These are phyloP conservation scores for Buxus sempervirens DNA, from an alignment of 164 flowering plant species.

Conservation along the genomic window DNA sequence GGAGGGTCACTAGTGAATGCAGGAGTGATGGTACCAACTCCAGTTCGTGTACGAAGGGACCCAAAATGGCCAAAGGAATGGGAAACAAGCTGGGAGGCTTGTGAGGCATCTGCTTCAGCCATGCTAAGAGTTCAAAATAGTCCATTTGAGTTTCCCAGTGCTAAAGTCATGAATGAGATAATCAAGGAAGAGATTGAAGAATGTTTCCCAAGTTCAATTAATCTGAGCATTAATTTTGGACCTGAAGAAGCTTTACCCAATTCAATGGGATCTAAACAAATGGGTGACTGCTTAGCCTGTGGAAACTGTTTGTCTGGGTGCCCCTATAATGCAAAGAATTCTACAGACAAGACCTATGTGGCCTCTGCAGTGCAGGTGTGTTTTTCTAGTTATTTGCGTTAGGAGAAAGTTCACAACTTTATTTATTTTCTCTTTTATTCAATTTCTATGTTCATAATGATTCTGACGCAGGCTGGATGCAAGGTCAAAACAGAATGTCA, in stretches of 20 bases:
- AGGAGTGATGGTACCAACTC: conserved; percentile 54
- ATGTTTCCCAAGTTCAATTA: conserved; percentile 20
- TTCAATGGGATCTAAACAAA: conserved; percentile 15
- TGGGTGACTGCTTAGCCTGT: conserved; percentile 50
- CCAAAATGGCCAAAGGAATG: conserved; percentile 65
- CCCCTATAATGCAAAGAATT: conserved; percentile 59
- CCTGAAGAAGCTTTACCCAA: conserved; percentile 17
- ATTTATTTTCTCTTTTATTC: not conserved
- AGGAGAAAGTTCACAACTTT: not conserved
- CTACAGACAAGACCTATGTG: conserved; percentile 55
- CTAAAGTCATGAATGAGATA: conserved; percentile 35
- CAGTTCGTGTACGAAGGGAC: conserved; percentile 39
- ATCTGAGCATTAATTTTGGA: conserved; percentile 45
- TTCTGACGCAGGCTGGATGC: conserved; percentile 52
- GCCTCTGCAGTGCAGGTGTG: conserved; percentile 45
- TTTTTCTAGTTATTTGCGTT: not conserved
- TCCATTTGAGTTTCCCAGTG: conserved; percentile 41
- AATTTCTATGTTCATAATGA: not conserved
- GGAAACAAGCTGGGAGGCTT: conserved; percentile 48
- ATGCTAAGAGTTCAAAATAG: conserved; percentile 41
- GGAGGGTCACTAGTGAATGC: conserved; percentile 66
- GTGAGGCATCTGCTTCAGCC: conserved; percentile 45
- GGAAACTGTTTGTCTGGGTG: conserved; percentile 68
- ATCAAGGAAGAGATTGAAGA: conserved; percentile 36
- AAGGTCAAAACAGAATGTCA: conserved; percentile 43